These are phyloP conservation scores for Brassica napus DNA, from an alignment of 345 rosid species.

Conservation along the genomic window Da-Ae NC_063441.1:21449001-21449500, in stretches of 20 bases:
- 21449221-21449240: neutral
- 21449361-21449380: conserved; percentile 16
- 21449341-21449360: conserved; percentile 46
- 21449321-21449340: conserved; percentile 42
- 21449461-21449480: conserved; percentile 74
- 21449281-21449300: conserved; percentile 40
- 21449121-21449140: conserved; percentile 14
- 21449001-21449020: conserved; percentile 58
- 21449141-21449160: neutral
- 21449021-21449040: conserved; percentile 56
- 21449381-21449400: conserved; percentile 1
- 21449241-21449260: conserved; percentile 44
- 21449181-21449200: too few species aligned
- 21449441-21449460: conserved; percentile 60
- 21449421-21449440: conserved; percentile 27
- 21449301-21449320: conserved; percentile 40
- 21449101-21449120: conserved; percentile 47
- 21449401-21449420: neutral
- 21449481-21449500: conserved; percentile 62
- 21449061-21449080: conserved; percentile 54
- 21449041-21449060: conserved; percentile 55
- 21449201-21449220: too few species aligned
- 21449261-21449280: conserved; percentile 39
- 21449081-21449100: conserved; percentile 48
- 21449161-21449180: too few species aligned